Conservation (phyloP, 2,329 filamentous ascomycete species). For the Fusarium pilosicola region DNA sequence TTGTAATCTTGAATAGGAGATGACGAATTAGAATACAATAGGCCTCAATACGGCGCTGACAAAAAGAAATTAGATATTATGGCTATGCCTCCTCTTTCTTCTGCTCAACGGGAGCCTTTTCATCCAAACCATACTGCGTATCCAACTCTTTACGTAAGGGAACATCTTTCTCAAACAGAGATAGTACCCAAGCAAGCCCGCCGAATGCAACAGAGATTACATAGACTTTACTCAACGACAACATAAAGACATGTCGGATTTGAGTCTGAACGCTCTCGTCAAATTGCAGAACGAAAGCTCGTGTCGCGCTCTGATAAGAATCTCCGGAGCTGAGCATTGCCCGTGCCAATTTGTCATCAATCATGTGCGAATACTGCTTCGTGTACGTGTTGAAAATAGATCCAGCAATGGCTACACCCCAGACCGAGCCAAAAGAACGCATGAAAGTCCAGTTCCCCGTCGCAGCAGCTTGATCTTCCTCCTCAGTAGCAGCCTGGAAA, state of each 20-base stretch:
- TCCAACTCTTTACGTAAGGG: conserved; percentile 42
- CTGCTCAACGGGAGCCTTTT: background rate
- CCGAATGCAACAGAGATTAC: conserved; percentile 36
- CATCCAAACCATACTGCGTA: conserved; percentile 44
- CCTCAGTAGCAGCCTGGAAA: conserved; percentile 50
- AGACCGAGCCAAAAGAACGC: conserved; percentile 55
- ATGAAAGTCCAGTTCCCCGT: conserved; percentile 55
- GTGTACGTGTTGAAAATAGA: conserved; percentile 52
- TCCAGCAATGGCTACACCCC: conserved; percentile 58
- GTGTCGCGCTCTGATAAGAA: conserved; percentile 44
- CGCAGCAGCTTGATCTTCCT: conserved; percentile 50
- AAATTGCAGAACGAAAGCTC: conserved; percentile 39
- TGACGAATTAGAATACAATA: background rate
- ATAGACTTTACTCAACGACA: conserved; percentile 41
- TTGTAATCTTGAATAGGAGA: conserved; percentile 49
- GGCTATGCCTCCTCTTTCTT: background rate
- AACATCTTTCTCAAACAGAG: conserved; percentile 43
- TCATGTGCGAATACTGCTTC: conserved; percentile 31
- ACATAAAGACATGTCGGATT: conserved; percentile 41
- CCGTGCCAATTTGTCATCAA: conserved; percentile 31
- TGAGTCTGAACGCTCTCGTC: conserved; percentile 24
- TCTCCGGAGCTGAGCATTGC: conserved; percentile 38
- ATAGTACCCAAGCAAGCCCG: conserved; percentile 34
- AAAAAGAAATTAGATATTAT: background rate
- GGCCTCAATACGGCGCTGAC: background rate